A percentile compares a stretch with the other conserved stretches of the same genome.
Conservation (phyloP, 345 rosid genomes). For the Citrus mangshanensis region DNA sequence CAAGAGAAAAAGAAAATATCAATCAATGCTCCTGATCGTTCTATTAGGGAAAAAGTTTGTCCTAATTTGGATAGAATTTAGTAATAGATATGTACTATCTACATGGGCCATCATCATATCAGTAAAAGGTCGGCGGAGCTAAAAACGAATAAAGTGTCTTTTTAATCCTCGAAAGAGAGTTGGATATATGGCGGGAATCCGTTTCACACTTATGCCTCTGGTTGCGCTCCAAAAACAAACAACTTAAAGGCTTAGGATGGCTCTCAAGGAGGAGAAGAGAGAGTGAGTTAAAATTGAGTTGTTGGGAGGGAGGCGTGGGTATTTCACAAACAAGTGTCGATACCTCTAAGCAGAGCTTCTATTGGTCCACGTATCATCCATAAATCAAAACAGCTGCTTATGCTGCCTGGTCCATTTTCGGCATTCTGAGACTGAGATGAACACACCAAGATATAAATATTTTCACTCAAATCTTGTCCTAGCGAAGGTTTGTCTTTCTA, state of each 20-base stretch:
- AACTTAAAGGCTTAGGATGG: neutral
- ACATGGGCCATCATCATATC: conserved; percentile 1
- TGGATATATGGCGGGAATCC: conserved; percentile 36
- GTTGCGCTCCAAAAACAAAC: conserved; percentile 31
- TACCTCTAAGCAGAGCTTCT: conserved; percentile 16
- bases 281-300: conserved; percentile 10
- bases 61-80: conserved; percentile 21
- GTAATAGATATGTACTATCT: conserved; percentile 2
- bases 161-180: conserved; percentile 3
- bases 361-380: conserved; percentile 69
- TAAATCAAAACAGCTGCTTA: conserved; percentile 15
- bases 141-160: neutral
- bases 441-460: conserved; percentile 33
- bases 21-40: neutral
- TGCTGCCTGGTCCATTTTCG: conserved; percentile 46
- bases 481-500: conserved; percentile 29
- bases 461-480: conserved; percentile 48
- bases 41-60: neutral
- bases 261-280: neutral
- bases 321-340: neutral
- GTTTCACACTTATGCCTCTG: conserved; percentile 29
- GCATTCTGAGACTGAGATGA: conserved; percentile 52
- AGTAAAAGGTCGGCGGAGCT: conserved; percentile 21
- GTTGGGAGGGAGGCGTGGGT: neutral
- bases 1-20: neutral